Base-by-base conservation (phyloP, 2,329 filamentous ascomycete species). In the Monosporascus ibericus region DNA sequence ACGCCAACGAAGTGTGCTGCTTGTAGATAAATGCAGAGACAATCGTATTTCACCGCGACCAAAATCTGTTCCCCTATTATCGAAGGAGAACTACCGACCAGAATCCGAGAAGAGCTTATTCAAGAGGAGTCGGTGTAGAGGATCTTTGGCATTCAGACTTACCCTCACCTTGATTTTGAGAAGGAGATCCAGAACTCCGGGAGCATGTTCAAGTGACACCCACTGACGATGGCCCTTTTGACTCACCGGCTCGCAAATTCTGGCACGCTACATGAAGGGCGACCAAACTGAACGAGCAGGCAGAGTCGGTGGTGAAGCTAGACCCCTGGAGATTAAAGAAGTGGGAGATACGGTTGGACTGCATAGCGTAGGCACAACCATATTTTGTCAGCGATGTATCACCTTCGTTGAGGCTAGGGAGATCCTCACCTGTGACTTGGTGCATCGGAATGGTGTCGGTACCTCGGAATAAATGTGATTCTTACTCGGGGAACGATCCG, bases 271-370 rank as follows among this genome's bases (percentile, higher is more conserved):
- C 62, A 53, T 81, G 77, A 18, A 80, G 62, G 4, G 77, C 76
- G 25, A 76, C 71, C 52, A 81, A 63, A 54, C 73, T 73, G 1
- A 76, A 77, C 1, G 77, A 80, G 56, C 77, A 81, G 6, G 76
- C 78, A 1, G 77, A 80, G 52, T 80, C 75, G 3, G 75, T 67
- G 0, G 77, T 76, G 52, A 80, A 74, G 49, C 75, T 78, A 0
- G 78, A 77, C 0, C 80, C 79, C 38, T 72, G 68, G 37, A 82
- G 68, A 57, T 82, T 75, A 55, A 80, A 81, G 65, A 75, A 78
- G 57, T 81, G 77, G 2, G 77, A 80, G 20, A 82, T 68, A 46
- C 79, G 69, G 55, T 81, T 81, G 0, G 78, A 76, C 53, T 79
- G 71, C 64, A 82, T 78, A 9, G 76, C 74, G 58, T 75, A 72